Base-by-base conservation (phyloP, 2,329 filamentous ascomycete genomes). In the Apiospora marii region DNA sequence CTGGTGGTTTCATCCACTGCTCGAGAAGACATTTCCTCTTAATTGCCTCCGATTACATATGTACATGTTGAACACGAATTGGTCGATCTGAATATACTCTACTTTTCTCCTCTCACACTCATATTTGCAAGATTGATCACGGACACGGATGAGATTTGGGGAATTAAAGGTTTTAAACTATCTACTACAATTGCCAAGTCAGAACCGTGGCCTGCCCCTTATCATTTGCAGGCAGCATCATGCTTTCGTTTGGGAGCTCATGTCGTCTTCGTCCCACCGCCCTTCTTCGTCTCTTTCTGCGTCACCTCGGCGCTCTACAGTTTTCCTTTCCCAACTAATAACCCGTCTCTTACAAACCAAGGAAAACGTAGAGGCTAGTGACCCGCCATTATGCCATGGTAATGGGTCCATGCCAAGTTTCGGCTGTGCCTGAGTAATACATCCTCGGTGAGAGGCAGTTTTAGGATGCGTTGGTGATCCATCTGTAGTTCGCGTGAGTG, bases 331-430 rank as follows among this genome's bases (percentile, higher is more conserved):
- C 58, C 34, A 41, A n/a, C 58, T 19, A 37, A 37, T 41, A 41
- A 41, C 37, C 37, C 7, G 10, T 30, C 34, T 64, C 58, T 64
- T 41, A 64, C 58, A 64, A 41, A 64, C 13, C 58, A 64, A 64
- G 58, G 10, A 64, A 64, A 64, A 64, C 19, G 19, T 37, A 64
- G 58, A 64, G 30, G 67, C 70, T 58, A 80, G 34, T 78, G 74
- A 53, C 78, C 76, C 10, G 78, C 79, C 75, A 79, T 77, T 19
- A 81, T 75, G 3, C 75, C 71, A 16, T 76, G 78, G 68, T 80
- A 81, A 69, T 81, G 80, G 16, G 78, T 78, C 79, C 79, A 81
- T 12, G 80, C 80, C 13, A 81, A 72, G 68, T 81, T 78, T 69
- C 77, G 76, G 10, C 79, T 80, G 72, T 81, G 80, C 53, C 77